Evolutionary conservation across 768 basidiomycete species (phyloP), one percentile per base, ranked within the genome.

Genomic region (Kwoniella europaea): DNA sequence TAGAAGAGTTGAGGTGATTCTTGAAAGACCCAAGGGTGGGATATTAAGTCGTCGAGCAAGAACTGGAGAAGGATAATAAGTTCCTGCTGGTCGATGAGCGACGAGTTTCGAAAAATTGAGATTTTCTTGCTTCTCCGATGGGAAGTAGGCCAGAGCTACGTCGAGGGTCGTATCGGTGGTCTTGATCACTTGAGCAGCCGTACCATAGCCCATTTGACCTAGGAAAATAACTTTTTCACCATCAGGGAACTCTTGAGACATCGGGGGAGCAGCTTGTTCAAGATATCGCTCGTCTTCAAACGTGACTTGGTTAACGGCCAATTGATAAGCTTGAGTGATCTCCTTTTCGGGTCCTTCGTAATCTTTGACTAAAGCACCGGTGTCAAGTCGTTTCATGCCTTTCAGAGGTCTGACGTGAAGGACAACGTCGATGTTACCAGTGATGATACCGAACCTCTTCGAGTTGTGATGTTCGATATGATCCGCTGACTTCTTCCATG

Each of bases 151-250:
- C 68, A 98, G 88, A 55, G 92, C 85, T 59, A 98, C 91, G 10
- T 93, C 90, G 13, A 98, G 84, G 1, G 88, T 86, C 2, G 87
- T 86, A 3, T 91, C 88, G 0, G 88, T 88, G 0, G 93, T 92
- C 0, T 85, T 87, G 50, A 89, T 87, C 12, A 99, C 93, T 77
- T 94, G 92, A 0, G 95, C 94, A 15, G 96, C 93, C 2, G 92
- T 90, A n/a, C 97, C 97, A 79, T 96, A 99, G 0, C 92, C 93
- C 80, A 93, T 90, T 78, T 92, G 91, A 16, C 96, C 95, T 7
- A 98, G 87, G 89, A 98, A 98, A 85, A 99, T 97, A 35, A 98
- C 92, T 80, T 91, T 92, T 82, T 89, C 91, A 0, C 91, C 92
- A 0, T 89, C 89, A 0, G 95, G 94, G 85, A 93, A 98, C 80